These are phyloP conservation scores for Bertia moriformis DNA, from an alignment of 2,329 filamentous ascomycete species.

Conservation along the genomic window DNA sequence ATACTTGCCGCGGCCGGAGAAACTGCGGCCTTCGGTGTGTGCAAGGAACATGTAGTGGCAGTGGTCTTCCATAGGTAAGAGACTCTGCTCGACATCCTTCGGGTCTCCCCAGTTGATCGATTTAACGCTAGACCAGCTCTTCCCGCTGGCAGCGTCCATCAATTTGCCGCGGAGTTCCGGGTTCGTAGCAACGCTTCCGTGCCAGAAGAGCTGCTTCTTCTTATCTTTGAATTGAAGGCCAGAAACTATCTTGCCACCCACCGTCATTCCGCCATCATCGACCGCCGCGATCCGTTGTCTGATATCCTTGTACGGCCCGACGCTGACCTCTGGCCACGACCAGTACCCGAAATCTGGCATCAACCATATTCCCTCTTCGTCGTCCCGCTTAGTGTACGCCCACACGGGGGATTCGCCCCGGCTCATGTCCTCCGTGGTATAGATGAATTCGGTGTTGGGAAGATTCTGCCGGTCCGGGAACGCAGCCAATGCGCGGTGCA, in stretches of 20 bases:
- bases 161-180: slow-evolving; percentile 2
- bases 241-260: slow-evolving; percentile 2
- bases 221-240: slow-evolving; percentile 2
- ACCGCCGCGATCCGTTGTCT: slow-evolving; percentile 18
- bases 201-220: slow-evolving; percentile 4
- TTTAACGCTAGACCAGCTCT: slow-evolving; percentile 2
- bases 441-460: slow-evolving; percentile 31
- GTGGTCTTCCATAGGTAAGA: slow-evolving; percentile 32
- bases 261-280: slow-evolving; percentile 13
- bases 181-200: slow-evolving; percentile 3
- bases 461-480: slow-evolving; percentile 19
- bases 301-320: slow-evolving; percentile 25
- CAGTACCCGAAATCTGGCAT: slow-evolving; percentile 39
- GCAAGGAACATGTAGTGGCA: slow-evolving; percentile 37
- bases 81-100: slow-evolving; percentile 20
- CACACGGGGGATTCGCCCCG: slow-evolving; percentile 17
- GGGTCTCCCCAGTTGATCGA: slow-evolving; percentile 10
- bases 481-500: slow-evolving; percentile 28
- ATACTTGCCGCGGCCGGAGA: slow-evolving; percentile 36
- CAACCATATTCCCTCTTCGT: slow-evolving; percentile 26
- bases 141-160: slow-evolving; percentile 1
- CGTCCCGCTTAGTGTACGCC: slow-evolving; percentile 23
- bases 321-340: slow-evolving; percentile 31
- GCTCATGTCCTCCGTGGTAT: slow-evolving; percentile 27
- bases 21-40: slow-evolving; percentile 35